Base-by-base conservation (phyloP, 1,284 basidiomycete species). In the Chalciporus sp. region DNA sequence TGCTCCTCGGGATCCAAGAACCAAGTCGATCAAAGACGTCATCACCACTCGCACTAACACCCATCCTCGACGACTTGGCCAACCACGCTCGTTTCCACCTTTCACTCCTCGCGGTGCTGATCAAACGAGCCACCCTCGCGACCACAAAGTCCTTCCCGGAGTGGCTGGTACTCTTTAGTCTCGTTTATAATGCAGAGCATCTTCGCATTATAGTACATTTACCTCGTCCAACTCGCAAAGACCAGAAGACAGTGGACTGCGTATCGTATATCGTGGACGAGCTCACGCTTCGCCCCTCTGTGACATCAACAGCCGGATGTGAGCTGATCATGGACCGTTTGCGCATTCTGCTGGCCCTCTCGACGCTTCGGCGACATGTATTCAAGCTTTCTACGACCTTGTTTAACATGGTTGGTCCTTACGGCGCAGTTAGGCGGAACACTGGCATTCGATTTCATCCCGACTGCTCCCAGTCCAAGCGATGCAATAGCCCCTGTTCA, bases 91-190 rank as follows among this genome's bases (percentile, higher is more conserved):
- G 37, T 20, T n/a, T 23, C 29, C 53, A 68, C 42, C 62, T 66
- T 20, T 39, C 45, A n/a, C 47, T 11, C 37, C 66, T 70, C 42
- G 28, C 51, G 9, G 48, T 47, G 28, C 45, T 52, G 43, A 48
- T 56, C 11, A 45, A 45, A 12, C 29, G 27, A 39, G 31, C 23
- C 7, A n/a, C 27, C 19, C 40, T n/a, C 20, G 4, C 40, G 12
- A 37, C 33, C 40, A 14, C 44, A 2, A 19, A 31, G 46, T 16
- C 48, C 35, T 58, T 66, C 49, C 65, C 65, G n/a, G 66, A 70
- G 41, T 67, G 65, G 68, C 35, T 67, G 27, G 46, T 69, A 1
- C 43, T 68, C 8, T 68, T 69, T 35, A 63, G 65, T 17, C 59
- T 69, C 44, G 4, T 56, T 19, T 69, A 58, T 16, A 63, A 64